These are phyloP conservation scores for Misopates orontium DNA, from an alignment of 257 asterid species.

Conservation along the genomic window DNA sequence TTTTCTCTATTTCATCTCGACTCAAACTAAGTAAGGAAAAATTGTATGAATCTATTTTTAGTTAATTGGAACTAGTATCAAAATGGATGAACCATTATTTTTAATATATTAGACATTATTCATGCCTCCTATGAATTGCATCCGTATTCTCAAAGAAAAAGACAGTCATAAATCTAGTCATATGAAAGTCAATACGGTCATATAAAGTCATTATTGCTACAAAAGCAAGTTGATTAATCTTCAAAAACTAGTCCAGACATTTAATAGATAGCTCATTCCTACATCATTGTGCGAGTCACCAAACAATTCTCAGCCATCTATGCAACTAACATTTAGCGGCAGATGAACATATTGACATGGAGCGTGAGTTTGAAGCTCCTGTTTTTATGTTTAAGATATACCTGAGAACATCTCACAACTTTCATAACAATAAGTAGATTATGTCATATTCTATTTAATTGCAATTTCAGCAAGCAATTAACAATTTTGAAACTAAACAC, in stretches of 20 bases:
- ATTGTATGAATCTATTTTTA: not conserved
- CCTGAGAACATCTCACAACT: not conserved
- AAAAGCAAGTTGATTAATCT: not conserved
- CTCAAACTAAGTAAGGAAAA: not conserved
- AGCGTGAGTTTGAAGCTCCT: not conserved
- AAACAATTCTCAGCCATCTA: not conserved
- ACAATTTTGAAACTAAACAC: not conserved
- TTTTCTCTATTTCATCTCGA: not conserved
- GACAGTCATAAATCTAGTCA: not conserved
- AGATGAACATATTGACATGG: not conserved
- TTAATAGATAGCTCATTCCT: not conserved
- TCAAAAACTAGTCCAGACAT: not conserved
- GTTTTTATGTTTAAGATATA: not conserved
- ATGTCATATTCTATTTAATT: no score
- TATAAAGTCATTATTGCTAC: not conserved
- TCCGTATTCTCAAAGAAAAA: not conserved
- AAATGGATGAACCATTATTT: not conserved
- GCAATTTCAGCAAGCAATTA: not conserved
- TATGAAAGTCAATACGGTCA: not conserved
- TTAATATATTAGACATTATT: not conserved
- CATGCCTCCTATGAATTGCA: conserved; percentile 2
- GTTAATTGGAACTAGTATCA: not conserved
- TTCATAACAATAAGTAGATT: no score
- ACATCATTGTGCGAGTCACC: not conserved
- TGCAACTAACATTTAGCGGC: not conserved